A percentile compares a stretch with the other conserved stretches of the same genome.
Evolutionary conservation across 2,329 filamentous ascomycete species (phyloP).

Genomic region (Fusarium scirpi): DNA sequence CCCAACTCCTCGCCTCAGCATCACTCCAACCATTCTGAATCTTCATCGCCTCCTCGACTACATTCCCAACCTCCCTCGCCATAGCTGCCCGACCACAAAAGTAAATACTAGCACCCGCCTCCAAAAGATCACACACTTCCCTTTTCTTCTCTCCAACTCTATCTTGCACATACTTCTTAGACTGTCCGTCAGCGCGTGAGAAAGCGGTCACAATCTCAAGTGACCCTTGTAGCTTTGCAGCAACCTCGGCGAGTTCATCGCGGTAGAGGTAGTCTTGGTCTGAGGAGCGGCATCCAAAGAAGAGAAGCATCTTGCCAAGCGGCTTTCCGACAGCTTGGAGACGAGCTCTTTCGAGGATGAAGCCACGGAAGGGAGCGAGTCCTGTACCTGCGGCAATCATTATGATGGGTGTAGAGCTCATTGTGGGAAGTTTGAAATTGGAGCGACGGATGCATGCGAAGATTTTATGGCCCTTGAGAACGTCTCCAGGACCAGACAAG

Average conservation of each 20-base stretch:
- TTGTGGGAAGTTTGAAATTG: slow-evolving; percentile 60
- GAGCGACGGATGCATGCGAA: slow-evolving; percentile 47
- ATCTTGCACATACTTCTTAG: slow-evolving; percentile 55
- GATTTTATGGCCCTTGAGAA: slow-evolving; percentile 32
- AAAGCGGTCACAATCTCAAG: slow-evolving; percentile 40
- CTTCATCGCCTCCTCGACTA: slow-evolving; percentile 53
- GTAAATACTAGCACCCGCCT: slow-evolving; percentile 54
- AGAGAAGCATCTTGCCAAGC: slow-evolving; percentile 55
- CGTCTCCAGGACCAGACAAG: slow-evolving; percentile 31
- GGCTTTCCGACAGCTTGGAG: slow-evolving; percentile 37
- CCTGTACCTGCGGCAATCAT: slow-evolving; percentile 66
- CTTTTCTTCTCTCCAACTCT: slow-evolving; percentile 49
- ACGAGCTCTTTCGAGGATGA: slow-evolving; percentile 44
- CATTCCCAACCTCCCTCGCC: slow-evolving; percentile 58
- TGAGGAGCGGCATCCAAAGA: slow-evolving; percentile 69
- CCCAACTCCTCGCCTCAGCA: slow-evolving; percentile 58
- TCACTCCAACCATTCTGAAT: slow-evolving; percentile 54
- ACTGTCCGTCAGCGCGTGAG: slow-evolving; percentile 21
- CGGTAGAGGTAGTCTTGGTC: slow-evolving; percentile 68
- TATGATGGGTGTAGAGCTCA: slow-evolving; percentile 59
- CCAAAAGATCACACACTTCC: slow-evolving; percentile 48
- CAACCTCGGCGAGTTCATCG: slow-evolving; percentile 50
- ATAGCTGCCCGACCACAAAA: slow-evolving; percentile 57
- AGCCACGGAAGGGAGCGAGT: slow-evolving; percentile 56
- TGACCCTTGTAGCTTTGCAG: slow-evolving; percentile 20